Percentiles rank a stretch among this genome's conserved stretches.
Conservation (phyloP, 306 rosid genomes). For the Luffa aegyptiaca region DNA sequence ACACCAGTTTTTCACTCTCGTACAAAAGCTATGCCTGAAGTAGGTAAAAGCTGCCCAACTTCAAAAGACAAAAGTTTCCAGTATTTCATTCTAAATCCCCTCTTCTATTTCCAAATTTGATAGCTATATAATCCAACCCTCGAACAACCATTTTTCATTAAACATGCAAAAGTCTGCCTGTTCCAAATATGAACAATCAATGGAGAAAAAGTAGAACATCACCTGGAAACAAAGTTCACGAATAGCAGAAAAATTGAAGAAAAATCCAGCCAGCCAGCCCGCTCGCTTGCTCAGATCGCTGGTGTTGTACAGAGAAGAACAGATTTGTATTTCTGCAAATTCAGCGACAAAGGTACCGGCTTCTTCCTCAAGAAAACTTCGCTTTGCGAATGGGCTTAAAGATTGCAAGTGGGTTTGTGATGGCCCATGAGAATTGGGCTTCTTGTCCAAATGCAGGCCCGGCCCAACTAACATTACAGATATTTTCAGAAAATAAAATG, state of each 20-base stretch:
- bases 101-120: background rate
- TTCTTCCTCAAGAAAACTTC: slow-evolving; percentile 9
- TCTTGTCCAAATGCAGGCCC: background rate
- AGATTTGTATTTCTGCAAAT: background rate
- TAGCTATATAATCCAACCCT: background rate
- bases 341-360: background rate
- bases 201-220: background rate
- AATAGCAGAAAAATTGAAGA: slow-evolving; percentile 4
- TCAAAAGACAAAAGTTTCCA: background rate
- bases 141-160: background rate
- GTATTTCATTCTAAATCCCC: background rate
- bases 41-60: background rate
- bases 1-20: background rate
- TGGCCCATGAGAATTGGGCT: background rate
- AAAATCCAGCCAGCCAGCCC: background rate
- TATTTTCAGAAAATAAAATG: background rate
- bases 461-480: background rate
- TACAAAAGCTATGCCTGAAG: background rate
- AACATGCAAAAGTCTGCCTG: background rate
- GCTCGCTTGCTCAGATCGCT: slow-evolving; percentile 1
- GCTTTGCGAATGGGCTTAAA: background rate
- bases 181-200: background rate
- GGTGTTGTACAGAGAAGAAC: background rate
- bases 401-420: background rate
- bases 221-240: background rate